Evolutionary conservation across 2,329 filamentous ascomycete genomes (phyloP).

Genomic region (Cladosporium sp.): DNA sequence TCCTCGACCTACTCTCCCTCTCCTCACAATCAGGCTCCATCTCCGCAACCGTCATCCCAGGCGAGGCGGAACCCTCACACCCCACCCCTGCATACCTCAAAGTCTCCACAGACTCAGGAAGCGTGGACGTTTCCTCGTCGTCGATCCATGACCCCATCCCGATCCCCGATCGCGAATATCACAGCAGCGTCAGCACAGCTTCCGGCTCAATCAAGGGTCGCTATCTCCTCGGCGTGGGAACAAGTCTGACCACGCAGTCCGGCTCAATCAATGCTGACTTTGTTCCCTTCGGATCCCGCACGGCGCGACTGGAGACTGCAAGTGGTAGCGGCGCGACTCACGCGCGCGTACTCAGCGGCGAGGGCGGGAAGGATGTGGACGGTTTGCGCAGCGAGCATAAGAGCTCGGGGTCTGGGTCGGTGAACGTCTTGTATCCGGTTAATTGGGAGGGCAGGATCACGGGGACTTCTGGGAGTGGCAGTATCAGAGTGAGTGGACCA

Average conservation of each 20-base stretch:
- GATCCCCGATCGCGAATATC: slow-evolving; percentile 40
- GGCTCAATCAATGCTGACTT: slow-evolving; percentile 36
- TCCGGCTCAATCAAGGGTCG: slow-evolving; percentile 36
- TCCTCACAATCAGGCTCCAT: slow-evolving; percentile 39
- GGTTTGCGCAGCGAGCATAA: slow-evolving; percentile 33
- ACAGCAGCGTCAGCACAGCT: slow-evolving; percentile 33
- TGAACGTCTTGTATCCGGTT: slow-evolving; percentile 37
- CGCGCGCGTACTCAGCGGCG: slow-evolving; percentile 28
- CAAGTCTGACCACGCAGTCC: slow-evolving; percentile 33
- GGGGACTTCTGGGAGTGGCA: slow-evolving; percentile 34
- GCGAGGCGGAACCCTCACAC: slow-evolving; percentile 26
- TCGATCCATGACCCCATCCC: no score
- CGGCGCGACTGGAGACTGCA: slow-evolving; percentile 27
- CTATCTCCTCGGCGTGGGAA: slow-evolving; percentile 38
- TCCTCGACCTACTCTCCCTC: slow-evolving; percentile 38
- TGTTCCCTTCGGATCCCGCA: slow-evolving; percentile 30
- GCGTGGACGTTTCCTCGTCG: slow-evolving; percentile 21
- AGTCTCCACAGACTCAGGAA: slow-evolving; percentile 33
- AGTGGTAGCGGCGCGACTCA: slow-evolving; percentile 33
- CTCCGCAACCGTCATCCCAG: slow-evolving; percentile 36
- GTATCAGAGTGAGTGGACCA: slow-evolving; percentile 35
- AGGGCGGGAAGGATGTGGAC: slow-evolving; percentile 16
- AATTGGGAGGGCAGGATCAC: slow-evolving; percentile 39
- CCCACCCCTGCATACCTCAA: slow-evolving; percentile 34
- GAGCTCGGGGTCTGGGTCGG: slow-evolving; percentile 27